Evolutionary conservation across 805 yeast species (phyloP).

Genomic region (Candida namnaoensis): DNA sequence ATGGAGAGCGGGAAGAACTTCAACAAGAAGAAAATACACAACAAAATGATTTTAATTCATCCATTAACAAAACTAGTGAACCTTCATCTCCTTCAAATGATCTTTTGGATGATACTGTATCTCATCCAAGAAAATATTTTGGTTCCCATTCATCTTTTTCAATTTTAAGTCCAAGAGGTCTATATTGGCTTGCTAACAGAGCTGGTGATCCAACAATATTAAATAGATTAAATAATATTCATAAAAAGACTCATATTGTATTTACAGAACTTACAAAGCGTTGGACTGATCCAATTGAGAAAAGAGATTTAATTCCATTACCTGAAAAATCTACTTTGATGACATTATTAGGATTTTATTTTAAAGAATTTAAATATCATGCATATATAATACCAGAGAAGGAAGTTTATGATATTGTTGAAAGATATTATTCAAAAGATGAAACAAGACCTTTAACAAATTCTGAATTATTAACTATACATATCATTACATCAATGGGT

Average conservation of each 20-base stretch:
- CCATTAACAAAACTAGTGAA: too few relatives aligned
- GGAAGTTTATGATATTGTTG: conserved; percentile 11
- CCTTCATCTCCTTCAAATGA: too few relatives aligned
- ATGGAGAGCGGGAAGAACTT: neutral
- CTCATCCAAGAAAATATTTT: conserved; percentile 5
- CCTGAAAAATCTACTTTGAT: conserved; percentile 19
- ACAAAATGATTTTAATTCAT: too few relatives aligned
- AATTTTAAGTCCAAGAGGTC: conserved; percentile 30
- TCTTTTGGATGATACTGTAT: too few relatives aligned
- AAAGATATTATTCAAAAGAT: conserved; percentile 8
- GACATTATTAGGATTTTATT: conserved; percentile 8
- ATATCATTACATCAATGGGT: conserved; percentile 17
- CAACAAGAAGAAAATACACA: too few relatives aligned
- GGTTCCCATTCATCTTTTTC: conserved; percentile 22
- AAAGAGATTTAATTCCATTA: conserved; percentile 16
- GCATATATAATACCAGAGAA: conserved; percentile 5
- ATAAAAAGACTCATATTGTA: conserved; percentile 9
- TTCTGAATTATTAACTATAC: conserved; percentile 25
- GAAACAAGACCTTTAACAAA: conserved; percentile 8
- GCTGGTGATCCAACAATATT: conserved; percentile 10
- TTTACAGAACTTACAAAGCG: conserved; percentile 13
- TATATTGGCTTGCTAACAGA: conserved; percentile 26
- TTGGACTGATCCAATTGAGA: conserved; percentile 27
- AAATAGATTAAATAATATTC: conserved; percentile 16
- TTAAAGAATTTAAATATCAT: conserved; percentile 4